These are phyloP conservation scores for Coemansia sp. DNA, from an alignment of 192 early-diverging fungal genomes.

Conservation along the genomic window DNA sequence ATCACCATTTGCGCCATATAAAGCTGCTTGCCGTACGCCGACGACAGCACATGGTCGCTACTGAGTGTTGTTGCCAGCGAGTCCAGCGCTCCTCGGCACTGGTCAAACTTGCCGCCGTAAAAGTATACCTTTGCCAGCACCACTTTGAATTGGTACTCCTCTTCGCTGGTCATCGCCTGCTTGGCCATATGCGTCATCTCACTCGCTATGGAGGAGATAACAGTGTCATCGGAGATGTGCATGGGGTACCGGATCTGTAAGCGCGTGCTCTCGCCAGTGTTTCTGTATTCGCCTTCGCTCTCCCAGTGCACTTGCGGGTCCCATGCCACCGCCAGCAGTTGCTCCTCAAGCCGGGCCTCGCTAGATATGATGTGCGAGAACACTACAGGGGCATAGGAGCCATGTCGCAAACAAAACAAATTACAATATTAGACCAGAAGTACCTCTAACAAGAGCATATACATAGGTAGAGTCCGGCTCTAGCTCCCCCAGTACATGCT, in stretches of 20 bases:
- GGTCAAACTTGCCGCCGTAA: slow-evolving; percentile 54
- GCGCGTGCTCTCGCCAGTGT: neutral
- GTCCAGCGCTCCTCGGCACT: slow-evolving; percentile 35
- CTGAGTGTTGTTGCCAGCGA: slow-evolving; percentile 38
- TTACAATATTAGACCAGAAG: neutral
- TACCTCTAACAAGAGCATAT: neutral
- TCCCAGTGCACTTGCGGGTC: slow-evolving; percentile 44
- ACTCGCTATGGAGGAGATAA: slow-evolving; percentile 30
- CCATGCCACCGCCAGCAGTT: slow-evolving; percentile 34
- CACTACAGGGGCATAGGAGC: slow-evolving; percentile 15
- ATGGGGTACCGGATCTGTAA: slow-evolving; percentile 31
- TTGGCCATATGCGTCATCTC: slow-evolving; percentile 20
- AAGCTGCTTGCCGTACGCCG: slow-evolving; percentile 64
- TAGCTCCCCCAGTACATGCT: neutral
- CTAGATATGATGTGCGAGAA: slow-evolving; percentile 36
- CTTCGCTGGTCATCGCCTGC: slow-evolving; percentile 39
- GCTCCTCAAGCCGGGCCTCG: slow-evolving; percentile 53
- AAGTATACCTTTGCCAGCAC: slow-evolving; percentile 65
- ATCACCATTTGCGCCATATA: slow-evolving; percentile 61
- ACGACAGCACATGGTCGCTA: slow-evolving; percentile 45
- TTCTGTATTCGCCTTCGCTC: slow-evolving; percentile 21
- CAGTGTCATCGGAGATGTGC: slow-evolving; percentile 31
- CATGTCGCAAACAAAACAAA: neutral
- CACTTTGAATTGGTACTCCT: slow-evolving; percentile 42
- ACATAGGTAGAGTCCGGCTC: neutral